Evolutionary conservation across 2,329 filamentous ascomycete genomes (phyloP).

Genomic region (Pyrenochaeta sp.): DNA sequence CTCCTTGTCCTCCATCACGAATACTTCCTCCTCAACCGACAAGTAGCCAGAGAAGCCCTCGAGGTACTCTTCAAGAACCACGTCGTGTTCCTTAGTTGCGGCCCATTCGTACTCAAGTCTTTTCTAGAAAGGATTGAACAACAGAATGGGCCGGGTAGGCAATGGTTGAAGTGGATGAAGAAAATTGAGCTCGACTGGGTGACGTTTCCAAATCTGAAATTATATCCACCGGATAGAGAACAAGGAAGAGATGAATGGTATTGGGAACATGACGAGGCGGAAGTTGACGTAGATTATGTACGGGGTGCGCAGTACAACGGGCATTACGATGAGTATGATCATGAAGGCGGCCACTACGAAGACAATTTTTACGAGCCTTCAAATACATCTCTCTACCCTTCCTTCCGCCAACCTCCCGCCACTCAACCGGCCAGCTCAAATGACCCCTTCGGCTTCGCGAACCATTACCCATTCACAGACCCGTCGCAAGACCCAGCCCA

Average conservation of each 20-base stretch:
- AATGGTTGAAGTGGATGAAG: constrained; percentile 44
- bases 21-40: constrained; percentile 44
- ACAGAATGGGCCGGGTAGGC: constrained; percentile 28
- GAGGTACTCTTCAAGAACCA: constrained; percentile 46
- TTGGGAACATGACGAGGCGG: constrained; percentile 31
- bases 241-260: constrained; percentile 35
- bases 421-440: constrained; percentile 15
- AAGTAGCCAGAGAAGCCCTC: constrained; percentile 46
- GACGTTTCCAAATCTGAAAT: constrained; percentile 44
- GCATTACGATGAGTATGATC: constrained; percentile 46
- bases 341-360: constrained; percentile 45
- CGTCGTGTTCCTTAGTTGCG: constrained; percentile 44
- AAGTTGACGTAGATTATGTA: constrained; percentile 41
- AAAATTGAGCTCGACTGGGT: constrained; percentile 46
- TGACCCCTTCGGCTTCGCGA: constrained; percentile 42
- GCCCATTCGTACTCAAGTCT: constrained; percentile 45
- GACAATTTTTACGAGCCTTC: constrained; percentile 45
- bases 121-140: constrained; percentile 40
- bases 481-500: constrained; percentile 21
- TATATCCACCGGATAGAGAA: constrained; percentile 41
- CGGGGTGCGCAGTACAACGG: constrained; percentile 33
- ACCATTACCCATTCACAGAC: constrained; percentile 44
- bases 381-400: constrained; percentile 37
- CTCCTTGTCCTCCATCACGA: constrained; percentile 46
- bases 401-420: constrained; percentile 22